Percentiles rank a stretch among this genome's conserved stretches.
phyloP scores from a whole-genome alignment of 352 stramenopile genomes.

The Pythium vanterpoolii region DNA sequence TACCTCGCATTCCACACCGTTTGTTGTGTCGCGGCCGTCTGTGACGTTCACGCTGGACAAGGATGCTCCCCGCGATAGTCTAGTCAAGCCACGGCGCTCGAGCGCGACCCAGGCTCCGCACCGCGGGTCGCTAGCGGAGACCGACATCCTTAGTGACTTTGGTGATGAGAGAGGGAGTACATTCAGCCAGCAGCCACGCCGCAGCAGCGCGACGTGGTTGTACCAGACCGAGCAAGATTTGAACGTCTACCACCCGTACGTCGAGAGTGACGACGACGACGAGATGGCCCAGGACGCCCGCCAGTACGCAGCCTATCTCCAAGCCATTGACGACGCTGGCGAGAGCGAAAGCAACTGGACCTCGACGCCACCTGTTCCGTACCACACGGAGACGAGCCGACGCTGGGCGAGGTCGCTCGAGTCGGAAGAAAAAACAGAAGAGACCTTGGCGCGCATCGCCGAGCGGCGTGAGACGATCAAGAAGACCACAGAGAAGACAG shows the following conservation, averaged over 20 bases:
- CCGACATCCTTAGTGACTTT: conserved; percentile 28
- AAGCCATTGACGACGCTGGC: conserved; percentile 29
- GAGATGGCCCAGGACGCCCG: conserved; percentile 2
- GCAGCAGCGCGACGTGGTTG: conserved; percentile 26
- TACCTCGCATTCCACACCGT: neutral
- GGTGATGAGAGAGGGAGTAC: conserved; percentile 14
- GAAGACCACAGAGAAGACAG: neutral
- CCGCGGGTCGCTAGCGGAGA: conserved; percentile 34
- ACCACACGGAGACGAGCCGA: neutral
- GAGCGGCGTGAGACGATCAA: conserved; percentile 13
- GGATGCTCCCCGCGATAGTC: neutral
- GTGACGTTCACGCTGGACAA: conserved; percentile 5
- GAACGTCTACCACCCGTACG: conserved; percentile 25
- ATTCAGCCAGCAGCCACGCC: conserved; percentile 1
- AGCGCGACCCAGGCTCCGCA: conserved; percentile 8
- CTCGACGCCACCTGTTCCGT: conserved; percentile 8
- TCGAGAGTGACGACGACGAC: conserved; percentile 14
- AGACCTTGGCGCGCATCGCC: conserved; percentile 13
- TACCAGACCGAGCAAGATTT: conserved; percentile 12
- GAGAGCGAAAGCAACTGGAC: conserved; percentile 6
- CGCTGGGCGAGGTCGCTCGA: neutral
- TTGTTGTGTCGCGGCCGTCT: neutral
- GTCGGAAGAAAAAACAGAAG: conserved; percentile 11
- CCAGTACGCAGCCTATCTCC: conserved; percentile 35
- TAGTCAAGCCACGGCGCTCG: conserved; percentile 6